Percentiles rank a stretch among this genome's conserved stretches.
These are phyloP conservation scores for Dichotomopilus funicola DNA, from an alignment of 2,329 filamentous ascomycete genomes.

Conservation along the genomic window DNA sequence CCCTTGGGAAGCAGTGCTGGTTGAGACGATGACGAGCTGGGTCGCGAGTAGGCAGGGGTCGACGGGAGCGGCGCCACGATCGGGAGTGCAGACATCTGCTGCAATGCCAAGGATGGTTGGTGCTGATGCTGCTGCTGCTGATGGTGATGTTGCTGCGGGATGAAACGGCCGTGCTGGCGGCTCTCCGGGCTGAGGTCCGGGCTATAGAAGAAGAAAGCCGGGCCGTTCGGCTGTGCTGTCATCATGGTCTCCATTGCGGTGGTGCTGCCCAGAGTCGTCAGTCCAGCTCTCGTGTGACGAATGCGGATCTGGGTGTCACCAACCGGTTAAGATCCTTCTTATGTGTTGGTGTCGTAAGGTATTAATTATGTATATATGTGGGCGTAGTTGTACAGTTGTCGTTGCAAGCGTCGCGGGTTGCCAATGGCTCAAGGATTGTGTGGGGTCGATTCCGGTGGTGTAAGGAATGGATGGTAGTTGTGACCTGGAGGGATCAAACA, in stretches of 20 bases:
- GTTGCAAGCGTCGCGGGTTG: slow-evolving; percentile 23
- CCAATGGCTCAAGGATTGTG: slow-evolving; percentile 35
- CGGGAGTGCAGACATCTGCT: slow-evolving; percentile 48
- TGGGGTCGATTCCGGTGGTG: slow-evolving; percentile 28
- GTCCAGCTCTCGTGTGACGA: slow-evolving; percentile 11
- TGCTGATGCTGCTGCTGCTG: slow-evolving; percentile 18
- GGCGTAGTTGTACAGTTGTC: slow-evolving; percentile 26
- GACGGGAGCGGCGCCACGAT: slow-evolving; percentile 53
- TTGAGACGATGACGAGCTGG: slow-evolving; percentile 60
- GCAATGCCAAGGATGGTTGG: slow-evolving; percentile 25
- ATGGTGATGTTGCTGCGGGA: slow-evolving; percentile 40
- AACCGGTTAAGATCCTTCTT: slow-evolving; percentile 25
- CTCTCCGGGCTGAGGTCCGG: slow-evolving; percentile 67
- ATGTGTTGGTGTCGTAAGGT: slow-evolving; percentile 10
- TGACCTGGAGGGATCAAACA: slow-evolving; percentile 23
- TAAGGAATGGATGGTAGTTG: slow-evolving; percentile 43
- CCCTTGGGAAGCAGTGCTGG: slow-evolving; percentile 40
- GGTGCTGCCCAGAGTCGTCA: slow-evolving; percentile 23
- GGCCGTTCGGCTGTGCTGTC: slow-evolving; percentile 54
- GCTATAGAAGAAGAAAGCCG: slow-evolving; percentile 84
- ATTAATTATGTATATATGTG: slow-evolving; percentile 27
- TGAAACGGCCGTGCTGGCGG: slow-evolving; percentile 70
- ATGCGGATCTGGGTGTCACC: slow-evolving; percentile 21
- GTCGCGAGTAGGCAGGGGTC: slow-evolving; percentile 58
- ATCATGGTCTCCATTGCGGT: slow-evolving; percentile 60